These are phyloP conservation scores for Babesia gibsoni DNA, from an alignment of 169 alveolate species.

Conservation along the genomic window DNA sequence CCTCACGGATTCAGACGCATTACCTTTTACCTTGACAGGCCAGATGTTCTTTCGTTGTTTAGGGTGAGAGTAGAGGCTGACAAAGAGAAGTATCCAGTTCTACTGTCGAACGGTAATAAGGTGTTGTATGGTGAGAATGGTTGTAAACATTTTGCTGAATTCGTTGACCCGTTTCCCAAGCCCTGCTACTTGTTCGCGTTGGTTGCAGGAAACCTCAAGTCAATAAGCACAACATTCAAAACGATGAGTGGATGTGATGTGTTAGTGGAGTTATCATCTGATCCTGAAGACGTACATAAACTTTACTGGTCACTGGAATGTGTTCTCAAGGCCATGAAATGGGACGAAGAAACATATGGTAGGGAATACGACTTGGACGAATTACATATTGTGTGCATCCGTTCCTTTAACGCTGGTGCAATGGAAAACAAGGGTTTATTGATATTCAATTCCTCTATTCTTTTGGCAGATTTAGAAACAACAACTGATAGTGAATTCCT, in stretches of 20 bases:
- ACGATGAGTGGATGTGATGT: constrained; percentile 80
- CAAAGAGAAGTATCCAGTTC: constrained; percentile 81
- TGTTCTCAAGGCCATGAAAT: constrained; percentile 85
- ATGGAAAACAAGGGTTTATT: constrained; percentile 92
- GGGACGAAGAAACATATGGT: constrained; percentile 90
- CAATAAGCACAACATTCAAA: constrained; percentile 71
- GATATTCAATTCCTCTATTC: constrained; percentile 84
- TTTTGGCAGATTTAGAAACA: constrained; percentile 83
- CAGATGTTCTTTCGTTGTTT: constrained; percentile 85
- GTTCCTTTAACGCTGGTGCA: constrained; percentile 91
- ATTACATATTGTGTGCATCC: constrained; percentile 86
- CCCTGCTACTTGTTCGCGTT: constrained; percentile 91
- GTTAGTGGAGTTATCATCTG: constrained; percentile 76
- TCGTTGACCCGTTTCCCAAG: constrained; percentile 87
- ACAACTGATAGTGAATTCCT: constrained; percentile 86
- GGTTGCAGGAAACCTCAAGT: constrained; percentile 87
- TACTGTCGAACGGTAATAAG: constrained; percentile 83
- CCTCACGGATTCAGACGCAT: constrained; percentile 89
- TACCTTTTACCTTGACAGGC: constrained; percentile 88
- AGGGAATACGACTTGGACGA: constrained; percentile 88
- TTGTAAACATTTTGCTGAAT: constrained; percentile 79
- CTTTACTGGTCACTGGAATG: constrained; percentile 85
- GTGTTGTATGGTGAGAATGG: constrained; percentile 75
- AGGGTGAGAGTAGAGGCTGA: constrained; percentile 85
- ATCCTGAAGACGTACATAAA: constrained; percentile 77